These are phyloP conservation scores for Fusarium pininemorale DNA, from an alignment of 2,329 filamentous ascomycete species.

Conservation along the genomic window DNA sequence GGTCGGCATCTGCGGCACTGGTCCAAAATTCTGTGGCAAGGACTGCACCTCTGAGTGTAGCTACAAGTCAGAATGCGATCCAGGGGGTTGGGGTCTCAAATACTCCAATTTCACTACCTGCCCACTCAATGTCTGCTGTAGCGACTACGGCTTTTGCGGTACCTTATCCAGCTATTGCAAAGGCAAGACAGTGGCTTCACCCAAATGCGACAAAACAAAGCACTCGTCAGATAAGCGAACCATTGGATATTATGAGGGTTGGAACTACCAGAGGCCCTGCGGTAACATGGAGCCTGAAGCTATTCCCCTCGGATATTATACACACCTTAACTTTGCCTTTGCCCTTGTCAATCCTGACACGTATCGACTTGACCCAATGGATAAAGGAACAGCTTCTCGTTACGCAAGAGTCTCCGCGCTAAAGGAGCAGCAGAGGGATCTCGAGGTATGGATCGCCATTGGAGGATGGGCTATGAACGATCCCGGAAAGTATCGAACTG, in stretches of 20 bases:
- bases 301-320: conserved; percentile 38
- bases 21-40: background rate
- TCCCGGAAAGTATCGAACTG: background rate
- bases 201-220: background rate
- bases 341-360: conserved; percentile 44
- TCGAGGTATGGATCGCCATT: conserved; percentile 44
- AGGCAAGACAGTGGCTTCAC: background rate
- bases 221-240: background rate
- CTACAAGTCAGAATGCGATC: conserved; percentile 43
- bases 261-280: conserved; percentile 34
- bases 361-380: conserved; percentile 29
- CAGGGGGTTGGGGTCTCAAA: conserved; percentile 38
- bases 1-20: background rate
- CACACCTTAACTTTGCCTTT: conserved; percentile 50
- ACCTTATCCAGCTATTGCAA: background rate
- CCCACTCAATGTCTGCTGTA: conserved; percentile 51
- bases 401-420: background rate
- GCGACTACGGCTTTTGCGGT: conserved; percentile 48
- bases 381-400: background rate
- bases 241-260: conserved; percentile 47
- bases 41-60: conserved; percentile 37
- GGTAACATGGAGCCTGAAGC: conserved; percentile 38
- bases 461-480: conserved; percentile 8
- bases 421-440: conserved; percentile 35
- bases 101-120: conserved; percentile 35